Conservation (phyloP, 2,329 filamentous ascomycete genomes). For the Zasmidium cellare region DNA sequence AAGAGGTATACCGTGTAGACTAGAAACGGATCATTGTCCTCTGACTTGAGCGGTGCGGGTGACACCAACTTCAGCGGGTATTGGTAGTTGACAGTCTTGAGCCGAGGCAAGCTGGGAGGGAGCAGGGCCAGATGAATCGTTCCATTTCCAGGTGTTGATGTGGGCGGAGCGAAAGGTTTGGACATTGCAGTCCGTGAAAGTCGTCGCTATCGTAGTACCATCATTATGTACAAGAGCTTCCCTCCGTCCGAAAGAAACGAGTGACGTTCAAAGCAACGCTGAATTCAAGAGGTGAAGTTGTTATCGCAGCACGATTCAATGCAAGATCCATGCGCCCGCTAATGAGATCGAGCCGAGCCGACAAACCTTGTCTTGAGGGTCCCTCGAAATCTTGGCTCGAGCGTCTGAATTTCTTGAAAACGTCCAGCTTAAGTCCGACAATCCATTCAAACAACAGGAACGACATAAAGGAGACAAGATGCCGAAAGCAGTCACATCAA, state of each 20-base stretch:
- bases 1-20: constrained; percentile 80
- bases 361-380: background rate
- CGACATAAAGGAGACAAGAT: constrained; percentile 49
- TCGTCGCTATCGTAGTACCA: background rate
- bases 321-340: background rate
- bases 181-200: constrained; percentile 21
- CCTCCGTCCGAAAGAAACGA: background rate
- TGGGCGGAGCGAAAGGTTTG: constrained; percentile 76
- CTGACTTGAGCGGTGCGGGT: constrained; percentile 61
- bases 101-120: constrained; percentile 68
- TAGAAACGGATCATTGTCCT: constrained; percentile 47
- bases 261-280: background rate
- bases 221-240: background rate
- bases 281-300: background rate
- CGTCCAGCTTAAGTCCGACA: background rate
- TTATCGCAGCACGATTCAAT: background rate
- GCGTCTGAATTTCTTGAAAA: background rate
- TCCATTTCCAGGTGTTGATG: constrained; percentile 75
- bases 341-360: background rate
- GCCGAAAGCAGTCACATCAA: constrained; percentile 70
- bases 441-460: background rate
- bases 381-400: background rate
- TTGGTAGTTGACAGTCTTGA: constrained; percentile 78
- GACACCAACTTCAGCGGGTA: constrained; percentile 95
- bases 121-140: constrained; percentile 71